Percentiles rank a stretch among this genome's conserved stretches.
Evolutionary conservation across 257 asterid genomes (phyloP).

Genomic region (Ilex asprella): DNA sequence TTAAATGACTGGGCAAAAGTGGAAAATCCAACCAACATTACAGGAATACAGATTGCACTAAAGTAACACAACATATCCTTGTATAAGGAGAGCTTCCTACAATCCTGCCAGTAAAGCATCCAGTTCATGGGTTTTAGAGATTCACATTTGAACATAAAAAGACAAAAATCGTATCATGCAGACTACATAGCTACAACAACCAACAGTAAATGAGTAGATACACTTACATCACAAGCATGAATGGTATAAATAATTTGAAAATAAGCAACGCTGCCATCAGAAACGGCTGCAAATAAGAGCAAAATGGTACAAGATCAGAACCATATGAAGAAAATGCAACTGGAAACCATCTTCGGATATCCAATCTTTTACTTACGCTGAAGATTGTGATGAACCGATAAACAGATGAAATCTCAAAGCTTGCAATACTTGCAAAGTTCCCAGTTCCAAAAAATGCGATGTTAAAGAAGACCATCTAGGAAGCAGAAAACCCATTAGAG

Average conservation of each 20-base stretch:
- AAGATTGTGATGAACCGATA: conserved; percentile 93
- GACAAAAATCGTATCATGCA: not conserved
- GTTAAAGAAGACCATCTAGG: conserved; percentile 89
- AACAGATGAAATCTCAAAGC: conserved; percentile 95
- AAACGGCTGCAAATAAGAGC: conserved; percentile 72
- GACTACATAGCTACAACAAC: not conserved
- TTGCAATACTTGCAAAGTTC: conserved; percentile 93
- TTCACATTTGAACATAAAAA: too few species aligned
- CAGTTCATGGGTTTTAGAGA: too few species aligned
- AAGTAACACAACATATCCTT: too few species aligned
- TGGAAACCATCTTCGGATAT: not conserved
- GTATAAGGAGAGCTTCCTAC: too few species aligned
- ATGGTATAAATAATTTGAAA: conserved; percentile 78
- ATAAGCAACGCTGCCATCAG: conserved; percentile 93
- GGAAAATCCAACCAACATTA: too few species aligned
- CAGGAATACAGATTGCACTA: too few species aligned
- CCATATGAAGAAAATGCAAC: not conserved
- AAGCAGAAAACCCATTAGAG: not conserved
- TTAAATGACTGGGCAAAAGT: too few species aligned
- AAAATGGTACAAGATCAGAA: conserved; percentile 13
- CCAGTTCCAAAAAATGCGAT: conserved; percentile 98
- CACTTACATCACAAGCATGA: conserved; percentile 84
- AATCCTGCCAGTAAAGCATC: too few species aligned
- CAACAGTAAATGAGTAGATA: conserved; percentile 2
- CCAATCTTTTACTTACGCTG: conserved; percentile 56